Evolutionary conservation across 306 rosid species (phyloP).

Genomic region (Aeschynomene evenia): DNA sequence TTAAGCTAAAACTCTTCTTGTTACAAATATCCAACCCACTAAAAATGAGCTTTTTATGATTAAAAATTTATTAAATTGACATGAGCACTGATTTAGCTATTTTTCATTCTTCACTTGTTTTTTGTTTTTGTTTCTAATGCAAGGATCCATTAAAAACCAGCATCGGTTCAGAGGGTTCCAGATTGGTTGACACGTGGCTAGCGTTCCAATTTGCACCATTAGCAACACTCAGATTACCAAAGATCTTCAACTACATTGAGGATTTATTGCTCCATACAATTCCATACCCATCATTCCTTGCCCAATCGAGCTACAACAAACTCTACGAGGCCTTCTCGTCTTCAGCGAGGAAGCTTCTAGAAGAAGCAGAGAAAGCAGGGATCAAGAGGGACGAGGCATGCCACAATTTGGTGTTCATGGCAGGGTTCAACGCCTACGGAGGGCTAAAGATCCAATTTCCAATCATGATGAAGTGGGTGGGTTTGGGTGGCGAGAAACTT

Average conservation of each 20-base stretch:
- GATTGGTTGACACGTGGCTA: constrained; percentile 45
- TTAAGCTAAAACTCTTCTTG: no score
- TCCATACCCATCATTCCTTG: constrained; percentile 44
- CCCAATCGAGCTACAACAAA: constrained; percentile 45
- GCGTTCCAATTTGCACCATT: constrained; percentile 53
- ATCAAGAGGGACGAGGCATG: constrained; percentile 57
- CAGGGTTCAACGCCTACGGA: constrained; percentile 67
- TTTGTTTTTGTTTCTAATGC: neutral
- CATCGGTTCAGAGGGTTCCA: constrained; percentile 38
- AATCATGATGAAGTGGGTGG: constrained; percentile 54
- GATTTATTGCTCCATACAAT: constrained; percentile 52
- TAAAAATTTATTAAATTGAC: no score
- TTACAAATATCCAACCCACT: no score
- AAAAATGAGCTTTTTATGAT: no score
- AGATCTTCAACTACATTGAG: constrained; percentile 48
- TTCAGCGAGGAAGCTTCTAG: constrained; percentile 33
- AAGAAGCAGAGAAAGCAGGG: constrained; percentile 49
- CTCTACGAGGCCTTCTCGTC: constrained; percentile 44
- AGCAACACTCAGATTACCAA: constrained; percentile 39
- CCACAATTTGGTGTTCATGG: constrained; percentile 62
- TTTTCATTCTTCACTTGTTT: no score
- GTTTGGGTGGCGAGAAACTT: constrained; percentile 41
- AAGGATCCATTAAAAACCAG: constrained; percentile 24
- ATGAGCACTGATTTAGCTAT: no score
- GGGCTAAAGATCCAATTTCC: constrained; percentile 65